These are phyloP conservation scores for Colletotrichum brevisporum DNA, from an alignment of 2,329 filamentous ascomycete genomes.

Conservation along the genomic window DNA sequence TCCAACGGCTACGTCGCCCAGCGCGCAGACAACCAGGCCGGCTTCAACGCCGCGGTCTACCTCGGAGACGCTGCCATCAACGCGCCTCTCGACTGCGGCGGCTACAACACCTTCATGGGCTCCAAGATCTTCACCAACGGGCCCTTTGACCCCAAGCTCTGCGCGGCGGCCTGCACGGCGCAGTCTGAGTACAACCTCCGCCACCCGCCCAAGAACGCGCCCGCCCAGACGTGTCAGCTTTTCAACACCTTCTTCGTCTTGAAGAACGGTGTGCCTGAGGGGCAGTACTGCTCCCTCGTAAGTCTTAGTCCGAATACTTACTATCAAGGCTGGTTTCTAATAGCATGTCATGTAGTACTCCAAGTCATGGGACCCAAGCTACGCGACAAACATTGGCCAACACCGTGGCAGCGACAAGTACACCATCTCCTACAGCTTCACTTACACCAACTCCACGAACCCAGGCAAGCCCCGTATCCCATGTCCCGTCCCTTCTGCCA, in stretches of 20 bases:
- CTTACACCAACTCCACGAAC: conserved; percentile 1
- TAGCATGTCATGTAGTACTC: conserved; percentile 1
- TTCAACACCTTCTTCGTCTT: conserved; percentile 23
- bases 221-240: conserved; percentile 16
- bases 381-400: conserved; percentile 23
- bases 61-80: conserved; percentile 25
- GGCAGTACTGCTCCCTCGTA: conserved; percentile 21
- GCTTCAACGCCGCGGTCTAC: conserved; percentile 20
- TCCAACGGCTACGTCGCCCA: conserved; percentile 38
- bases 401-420: conserved; percentile 20
- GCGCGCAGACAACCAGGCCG: conserved; percentile 8
- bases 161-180: conserved; percentile 25
- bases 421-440: conserved; percentile 26
- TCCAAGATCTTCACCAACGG: conserved; percentile 24
- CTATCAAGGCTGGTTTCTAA: too few species aligned
- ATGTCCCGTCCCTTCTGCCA: too few species aligned
- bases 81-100: conserved; percentile 26
- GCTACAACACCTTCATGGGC: conserved; percentile 32
- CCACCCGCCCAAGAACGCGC: conserved; percentile 14
- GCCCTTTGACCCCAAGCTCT: conserved; percentile 20
- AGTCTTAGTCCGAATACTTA: too few species aligned
- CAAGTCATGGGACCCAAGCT: conserved; percentile 21
- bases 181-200: background rate
- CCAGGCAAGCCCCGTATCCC: background rate
- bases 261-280: conserved; percentile 27